Percentiles rank a stretch among this genome's conserved stretches.
Evolutionary conservation across 345 rosid species (phyloP).

Genomic region (Eucalyptus sideroxylon): DNA sequence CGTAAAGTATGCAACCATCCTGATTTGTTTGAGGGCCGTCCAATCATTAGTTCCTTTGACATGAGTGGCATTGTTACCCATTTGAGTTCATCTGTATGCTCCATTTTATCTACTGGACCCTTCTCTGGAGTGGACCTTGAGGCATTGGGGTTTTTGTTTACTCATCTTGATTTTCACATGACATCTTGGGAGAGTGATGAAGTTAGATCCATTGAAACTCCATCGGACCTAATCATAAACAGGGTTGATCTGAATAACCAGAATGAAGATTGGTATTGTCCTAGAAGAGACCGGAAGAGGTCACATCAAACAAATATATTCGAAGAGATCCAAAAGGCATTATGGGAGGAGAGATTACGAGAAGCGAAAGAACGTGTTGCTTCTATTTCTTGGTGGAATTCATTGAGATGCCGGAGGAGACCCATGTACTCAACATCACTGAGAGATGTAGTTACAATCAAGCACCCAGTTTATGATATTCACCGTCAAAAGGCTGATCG

Average conservation of each 20-base stretch:
- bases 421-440: constrained; percentile 77
- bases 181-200: constrained; percentile 89
- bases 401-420: constrained; percentile 83
- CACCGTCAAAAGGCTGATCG: constrained; percentile 33
- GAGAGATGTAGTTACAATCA: constrained; percentile 38
- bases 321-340: constrained; percentile 71
- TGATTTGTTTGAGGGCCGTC: constrained; percentile 98
- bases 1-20: constrained; percentile 99
- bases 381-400: constrained; percentile 98
- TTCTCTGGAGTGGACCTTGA: constrained; percentile 52
- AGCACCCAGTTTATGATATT: constrained; percentile 52
- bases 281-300: constrained; percentile 11
- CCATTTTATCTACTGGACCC: constrained; percentile 46
- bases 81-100: constrained; percentile 69
- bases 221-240: constrained; percentile 52
- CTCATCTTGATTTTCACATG: constrained; percentile 70
- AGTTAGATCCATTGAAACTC: constrained; percentile 62
- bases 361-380: constrained; percentile 70
- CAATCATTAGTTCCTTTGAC: constrained; percentile 95
- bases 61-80: constrained; percentile 69
- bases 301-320: constrained; percentile 65
- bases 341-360: constrained; percentile 63
- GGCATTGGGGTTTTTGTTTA: constrained; percentile 70
- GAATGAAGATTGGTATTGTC: constrained; percentile 25
- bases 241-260: constrained; percentile 15